phyloP scores from a whole-genome alignment of 257 asterid genomes.

The Oldenlandia corymbosa region DNA sequence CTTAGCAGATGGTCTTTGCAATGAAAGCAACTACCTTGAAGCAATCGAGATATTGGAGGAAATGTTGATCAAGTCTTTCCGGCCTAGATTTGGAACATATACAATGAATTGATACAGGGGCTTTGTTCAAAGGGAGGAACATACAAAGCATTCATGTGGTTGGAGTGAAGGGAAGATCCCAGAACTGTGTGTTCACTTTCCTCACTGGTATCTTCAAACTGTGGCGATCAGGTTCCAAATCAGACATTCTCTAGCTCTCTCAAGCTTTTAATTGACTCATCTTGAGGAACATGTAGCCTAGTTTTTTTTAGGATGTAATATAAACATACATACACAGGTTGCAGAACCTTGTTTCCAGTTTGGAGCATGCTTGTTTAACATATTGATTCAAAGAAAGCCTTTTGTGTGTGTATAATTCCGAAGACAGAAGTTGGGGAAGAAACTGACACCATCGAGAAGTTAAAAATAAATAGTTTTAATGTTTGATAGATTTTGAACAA shows the following conservation, averaged over 20 bases:
- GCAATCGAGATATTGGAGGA: slow-evolving; percentile 63
- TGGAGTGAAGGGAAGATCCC: slow-evolving; percentile 75
- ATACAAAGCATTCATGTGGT: slow-evolving; percentile 60
- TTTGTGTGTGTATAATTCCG: background rate
- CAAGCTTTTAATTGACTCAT: slow-evolving; percentile 12
- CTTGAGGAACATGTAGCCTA: too few species aligned
- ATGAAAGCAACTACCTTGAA: slow-evolving; percentile 55
- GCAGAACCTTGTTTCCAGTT: too few species aligned
- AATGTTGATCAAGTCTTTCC: slow-evolving; percentile 47
- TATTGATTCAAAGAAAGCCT: background rate
- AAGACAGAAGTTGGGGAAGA: background rate
- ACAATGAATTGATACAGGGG: slow-evolving; percentile 44
- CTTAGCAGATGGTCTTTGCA: slow-evolving; percentile 64
- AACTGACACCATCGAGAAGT: background rate
- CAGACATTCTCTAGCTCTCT: slow-evolving; percentile 21
- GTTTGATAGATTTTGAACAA: too few species aligned
- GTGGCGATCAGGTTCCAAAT: slow-evolving; percentile 27
- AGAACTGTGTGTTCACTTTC: slow-evolving; percentile 45
- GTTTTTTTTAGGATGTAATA: too few species aligned
- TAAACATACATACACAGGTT: too few species aligned
- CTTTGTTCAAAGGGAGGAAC: slow-evolving; percentile 54
- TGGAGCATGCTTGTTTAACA: background rate
- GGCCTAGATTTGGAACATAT: slow-evolving; percentile 56
- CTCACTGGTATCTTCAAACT: slow-evolving; percentile 53
- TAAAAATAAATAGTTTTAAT: too few species aligned